Conservation (phyloP, 345 rosid genomes). For the Tarenaya hassleriana region DNA sequence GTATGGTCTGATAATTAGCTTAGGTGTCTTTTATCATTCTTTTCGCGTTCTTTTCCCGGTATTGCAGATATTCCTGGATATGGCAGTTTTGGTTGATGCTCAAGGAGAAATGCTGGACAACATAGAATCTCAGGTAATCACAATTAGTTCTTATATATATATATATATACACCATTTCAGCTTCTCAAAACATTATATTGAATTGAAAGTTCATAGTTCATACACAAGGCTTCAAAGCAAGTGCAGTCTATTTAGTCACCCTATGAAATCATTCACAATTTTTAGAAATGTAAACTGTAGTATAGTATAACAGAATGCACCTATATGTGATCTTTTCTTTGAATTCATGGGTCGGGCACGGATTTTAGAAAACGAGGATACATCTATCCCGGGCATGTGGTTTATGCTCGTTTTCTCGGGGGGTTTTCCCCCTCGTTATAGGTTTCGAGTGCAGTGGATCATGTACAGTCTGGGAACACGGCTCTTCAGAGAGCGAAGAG, state of each 20-base stretch:
- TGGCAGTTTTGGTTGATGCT: constrained; percentile 93
- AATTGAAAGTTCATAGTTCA: not conserved
- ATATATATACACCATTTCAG: not conserved
- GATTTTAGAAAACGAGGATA: no score
- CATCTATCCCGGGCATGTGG: no score
- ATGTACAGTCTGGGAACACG: constrained; percentile 75
- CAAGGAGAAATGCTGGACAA: constrained; percentile 94
- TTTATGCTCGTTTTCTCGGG: no score
- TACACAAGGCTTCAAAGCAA: not conserved
- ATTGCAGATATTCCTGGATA: constrained; percentile 73
- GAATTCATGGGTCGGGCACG: no score
- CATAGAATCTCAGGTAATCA: constrained; percentile 79
- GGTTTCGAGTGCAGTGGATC: constrained; percentile 92
- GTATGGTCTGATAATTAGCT: no score
- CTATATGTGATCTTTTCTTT: no score
- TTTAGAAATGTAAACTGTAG: no score
- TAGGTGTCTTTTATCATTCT: no score
- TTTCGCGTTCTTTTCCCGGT: not conserved
- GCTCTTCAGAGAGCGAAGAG: constrained; percentile 82
- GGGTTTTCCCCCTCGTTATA: constrained; percentile 1
- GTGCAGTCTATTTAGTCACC: no score
- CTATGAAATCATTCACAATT: no score
- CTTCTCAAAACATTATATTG: no score
- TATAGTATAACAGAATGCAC: no score
- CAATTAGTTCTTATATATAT: not conserved